phyloP scores from a whole-genome alignment of 495 filamentous ascomycete species.

The Acidomyces sp. region DNA sequence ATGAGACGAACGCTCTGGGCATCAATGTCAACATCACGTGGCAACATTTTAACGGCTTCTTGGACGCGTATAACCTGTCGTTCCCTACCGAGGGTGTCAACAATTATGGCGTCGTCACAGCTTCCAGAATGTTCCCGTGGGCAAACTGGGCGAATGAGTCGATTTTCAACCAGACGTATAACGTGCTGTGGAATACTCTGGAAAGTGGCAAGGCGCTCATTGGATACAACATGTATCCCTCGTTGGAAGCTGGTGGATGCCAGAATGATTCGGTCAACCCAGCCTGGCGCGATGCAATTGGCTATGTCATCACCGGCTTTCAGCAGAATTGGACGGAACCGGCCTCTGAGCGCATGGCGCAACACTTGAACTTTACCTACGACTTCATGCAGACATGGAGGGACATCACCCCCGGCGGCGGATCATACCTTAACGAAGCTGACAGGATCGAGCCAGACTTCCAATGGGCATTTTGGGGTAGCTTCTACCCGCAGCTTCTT shows the following conservation, averaged over 20 bases:
- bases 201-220: neutral
- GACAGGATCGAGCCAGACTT: slow-evolving; percentile 5
- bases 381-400: neutral
- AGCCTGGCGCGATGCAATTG: slow-evolving; percentile 1
- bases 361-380: neutral
- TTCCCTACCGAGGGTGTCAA: neutral
- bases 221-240: neutral
- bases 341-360: neutral
- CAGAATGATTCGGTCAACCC: slow-evolving; percentile 4
- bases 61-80: neutral
- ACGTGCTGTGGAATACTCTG: neutral
- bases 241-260: neutral
- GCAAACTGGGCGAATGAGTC: neutral
- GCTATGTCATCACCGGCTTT: neutral
- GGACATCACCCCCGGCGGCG: neutral
- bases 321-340: neutral
- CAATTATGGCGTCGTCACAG: neutral
- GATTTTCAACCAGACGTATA: neutral
- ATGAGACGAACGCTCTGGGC: too few species aligned
- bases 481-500: slow-evolving; percentile 3
- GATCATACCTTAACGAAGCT: neutral
- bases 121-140: neutral
- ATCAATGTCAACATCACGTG: neutral
- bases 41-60: neutral
- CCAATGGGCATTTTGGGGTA: slow-evolving; percentile 8